Percentiles rank a stretch among this genome's conserved stretches.
Evolutionary conservation across 2,329 filamentous ascomycete species (phyloP).

Genomic region (Cercospora brassicicola): DNA sequence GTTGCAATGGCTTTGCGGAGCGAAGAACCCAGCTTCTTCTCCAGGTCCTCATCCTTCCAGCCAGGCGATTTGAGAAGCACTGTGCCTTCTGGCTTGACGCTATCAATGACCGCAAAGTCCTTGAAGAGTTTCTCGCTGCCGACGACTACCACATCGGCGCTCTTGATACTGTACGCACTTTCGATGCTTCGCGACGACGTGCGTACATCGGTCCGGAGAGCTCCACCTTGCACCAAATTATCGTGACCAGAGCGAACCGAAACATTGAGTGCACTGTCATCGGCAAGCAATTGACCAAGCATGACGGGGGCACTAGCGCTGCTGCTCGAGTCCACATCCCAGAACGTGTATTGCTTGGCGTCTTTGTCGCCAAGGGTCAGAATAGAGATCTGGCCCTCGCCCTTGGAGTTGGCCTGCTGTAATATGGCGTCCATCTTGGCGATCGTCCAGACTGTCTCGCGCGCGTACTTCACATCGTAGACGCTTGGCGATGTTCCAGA

Average conservation of each 20-base stretch:
- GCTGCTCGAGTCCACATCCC: constrained; percentile 78
- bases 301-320: constrained; percentile 64
- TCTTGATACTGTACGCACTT: constrained; percentile 75
- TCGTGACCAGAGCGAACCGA: constrained; percentile 61
- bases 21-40: constrained; percentile 74
- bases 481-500: constrained; percentile 61
- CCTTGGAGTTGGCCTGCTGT: constrained; percentile 48
- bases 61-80: constrained; percentile 65
- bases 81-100: constrained; percentile 42
- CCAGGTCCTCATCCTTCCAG: constrained; percentile 82
- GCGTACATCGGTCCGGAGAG: constrained; percentile 80
- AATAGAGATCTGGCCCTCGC: constrained; percentile 32
- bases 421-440: constrained; percentile 52
- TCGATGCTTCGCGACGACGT: constrained; percentile 80
- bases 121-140: constrained; percentile 77
- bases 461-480: constrained; percentile 86
- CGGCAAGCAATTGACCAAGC: constrained; percentile 60
- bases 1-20: constrained; percentile 71
- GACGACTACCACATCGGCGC: constrained; percentile 76
- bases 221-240: constrained; percentile 70
- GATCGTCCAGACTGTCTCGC: constrained; percentile 66
- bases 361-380: constrained; percentile 51
- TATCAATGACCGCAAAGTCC: constrained; percentile 65
- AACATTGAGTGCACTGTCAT: constrained; percentile 62
- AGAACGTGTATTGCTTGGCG: constrained; percentile 86